Evolutionary conservation across 331 rosid species (phyloP).

Genomic region (Arachis monticola): DNA sequence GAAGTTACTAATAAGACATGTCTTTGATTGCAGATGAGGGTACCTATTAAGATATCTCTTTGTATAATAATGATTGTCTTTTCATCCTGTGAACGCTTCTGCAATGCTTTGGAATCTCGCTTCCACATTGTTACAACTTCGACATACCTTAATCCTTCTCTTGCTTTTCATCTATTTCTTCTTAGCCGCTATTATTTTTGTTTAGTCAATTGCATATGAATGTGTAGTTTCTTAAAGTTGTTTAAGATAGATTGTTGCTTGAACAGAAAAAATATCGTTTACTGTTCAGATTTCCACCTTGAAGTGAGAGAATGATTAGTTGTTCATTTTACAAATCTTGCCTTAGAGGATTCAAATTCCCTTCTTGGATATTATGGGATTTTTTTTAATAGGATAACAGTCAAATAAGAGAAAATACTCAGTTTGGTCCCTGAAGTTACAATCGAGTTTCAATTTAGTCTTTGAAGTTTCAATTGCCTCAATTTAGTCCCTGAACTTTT

Average conservation of each 20-base stretch:
- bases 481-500: too few species aligned
- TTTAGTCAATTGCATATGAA: neutral
- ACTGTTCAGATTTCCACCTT: neutral
- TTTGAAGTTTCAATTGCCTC: too few species aligned
- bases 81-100: slow-evolving; percentile 4
- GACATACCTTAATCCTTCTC: neutral
- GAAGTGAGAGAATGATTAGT: too few species aligned
- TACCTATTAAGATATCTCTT: slow-evolving; percentile 25
- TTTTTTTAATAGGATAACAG: too few species aligned
- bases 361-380: too few species aligned
- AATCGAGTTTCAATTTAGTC: too few species aligned
- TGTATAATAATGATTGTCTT: slow-evolving; percentile 15
- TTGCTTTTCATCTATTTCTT: neutral
- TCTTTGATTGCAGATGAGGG: slow-evolving; percentile 46
- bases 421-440: too few species aligned
- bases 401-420: too few species aligned
- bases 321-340: too few species aligned
- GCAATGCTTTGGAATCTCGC: neutral
- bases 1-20: neutral
- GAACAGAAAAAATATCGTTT: slow-evolving; percentile 6
- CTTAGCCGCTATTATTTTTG: slow-evolving; percentile 3
- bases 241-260: neutral
- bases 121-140: slow-evolving; percentile 1
- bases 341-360: too few species aligned
- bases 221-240: neutral